Evolutionary conservation across 208 protist genomes (phyloP), one percentile per base, ranked within the genome.

Genomic region (Trypanosoma caninum): DNA sequence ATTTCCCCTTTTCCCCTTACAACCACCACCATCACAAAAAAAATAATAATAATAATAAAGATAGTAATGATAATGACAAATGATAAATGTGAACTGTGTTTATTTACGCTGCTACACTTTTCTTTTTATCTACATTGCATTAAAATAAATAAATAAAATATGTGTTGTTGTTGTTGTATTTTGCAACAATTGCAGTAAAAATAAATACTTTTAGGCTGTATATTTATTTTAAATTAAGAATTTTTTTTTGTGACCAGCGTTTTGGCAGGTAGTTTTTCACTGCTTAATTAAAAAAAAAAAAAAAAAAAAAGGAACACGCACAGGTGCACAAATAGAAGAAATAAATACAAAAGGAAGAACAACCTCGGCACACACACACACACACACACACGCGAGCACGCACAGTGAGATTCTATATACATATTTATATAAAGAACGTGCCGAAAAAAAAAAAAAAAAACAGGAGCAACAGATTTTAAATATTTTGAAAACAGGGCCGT

Each of bases 121-220:
- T 51, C 44, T 25, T 54, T 13, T 63, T 45, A 33, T 3, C n/a
- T n/a, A n/a, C n/a, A n/a, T n/a, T n/a, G n/a, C n/a, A n/a, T n/a
- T n/a, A n/a, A n/a, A n/a, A n/a, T n/a, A n/a, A n/a, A n/a, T n/a
- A n/a, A n/a, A n/a, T n/a, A n/a, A n/a, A n/a, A n/a, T n/a, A n/a
- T n/a, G 31, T 50, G 9, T 59, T 33, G 40, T 62, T 63, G 61
- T 65, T 61, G 53, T 58, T 59, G 44, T 38, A 14, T 13, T 38
- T 38, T 38, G 34, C 34, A 38, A 14, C 9, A 14, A 38, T 14
- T 38, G 34, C 13, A 38, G 13, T 38, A 13, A 14, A 38, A 38
- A 38, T 38, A 13, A 7, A 38, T 38, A 38, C 34, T 14, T 38
- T 13, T 38, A 13, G 34, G 31, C 13, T 56, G 23, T n/a, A n/a